Evolutionary conservation across 176 grass and related monocot species (phyloP).

Genomic region (Dendrocalamus sinicus): DNA sequence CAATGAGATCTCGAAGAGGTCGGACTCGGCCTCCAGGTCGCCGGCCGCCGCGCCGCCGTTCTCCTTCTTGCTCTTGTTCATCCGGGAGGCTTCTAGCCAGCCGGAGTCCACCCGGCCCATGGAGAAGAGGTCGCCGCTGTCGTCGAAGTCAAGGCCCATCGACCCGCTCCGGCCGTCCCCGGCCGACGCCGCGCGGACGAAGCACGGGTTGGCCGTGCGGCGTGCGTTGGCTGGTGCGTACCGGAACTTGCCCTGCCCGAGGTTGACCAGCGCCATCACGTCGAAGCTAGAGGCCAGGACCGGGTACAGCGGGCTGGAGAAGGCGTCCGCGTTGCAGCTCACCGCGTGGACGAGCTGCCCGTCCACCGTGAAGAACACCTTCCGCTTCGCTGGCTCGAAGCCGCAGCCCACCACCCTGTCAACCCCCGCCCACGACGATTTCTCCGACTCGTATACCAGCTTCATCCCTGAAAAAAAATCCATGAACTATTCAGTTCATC

Average conservation of each 20-base stretch:
- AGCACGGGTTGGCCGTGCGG: conserved; percentile 82
- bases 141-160: conserved; percentile 57
- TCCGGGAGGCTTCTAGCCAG: conserved; percentile 54
- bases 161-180: conserved; percentile 37
- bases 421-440: conserved; percentile 65
- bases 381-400: conserved; percentile 82
- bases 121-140: conserved; percentile 96
- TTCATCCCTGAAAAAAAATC: conserved; percentile 74
- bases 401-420: conserved; percentile 88
- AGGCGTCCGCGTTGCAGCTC: conserved; percentile 82
- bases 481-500: background rate
- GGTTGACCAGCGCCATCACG: conserved; percentile 86
- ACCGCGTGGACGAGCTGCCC: conserved; percentile 69
- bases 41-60: conserved; percentile 26
- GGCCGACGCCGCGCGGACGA: conserved; percentile 46
- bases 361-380: conserved; percentile 96
- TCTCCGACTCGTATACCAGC: conserved; percentile 78
- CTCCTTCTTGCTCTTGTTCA: conserved; percentile 59
- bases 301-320: conserved; percentile 72
- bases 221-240: conserved; percentile 79
- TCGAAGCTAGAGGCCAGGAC: conserved; percentile 67
- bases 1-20: conserved; percentile 93
- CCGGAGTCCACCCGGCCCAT: conserved; percentile 76
- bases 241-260: conserved; percentile 91
- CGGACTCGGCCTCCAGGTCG: conserved; percentile 74